A percentile compares a stretch with the other conserved stretches of the same genome.
These are phyloP conservation scores for Actinomortierella wolfii DNA, from an alignment of 371 early-diverging fungal species.

Conservation along the genomic window DNA sequence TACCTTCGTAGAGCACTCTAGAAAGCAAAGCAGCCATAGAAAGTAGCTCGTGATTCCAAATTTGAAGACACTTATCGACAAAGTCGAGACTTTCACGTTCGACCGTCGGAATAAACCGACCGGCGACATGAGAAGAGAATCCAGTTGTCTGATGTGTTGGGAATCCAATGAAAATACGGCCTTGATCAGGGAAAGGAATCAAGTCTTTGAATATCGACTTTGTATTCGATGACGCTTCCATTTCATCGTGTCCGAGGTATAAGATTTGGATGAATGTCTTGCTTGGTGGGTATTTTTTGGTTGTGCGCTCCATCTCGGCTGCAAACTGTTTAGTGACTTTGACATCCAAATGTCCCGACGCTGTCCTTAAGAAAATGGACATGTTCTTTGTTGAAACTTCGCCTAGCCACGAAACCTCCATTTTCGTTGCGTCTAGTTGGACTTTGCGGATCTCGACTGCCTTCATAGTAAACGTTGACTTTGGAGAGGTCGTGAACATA, in stretches of 20 bases:
- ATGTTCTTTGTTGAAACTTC: conserved; percentile 36
- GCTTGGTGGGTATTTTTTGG: conserved; percentile 88
- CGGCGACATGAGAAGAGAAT: conserved; percentile 81
- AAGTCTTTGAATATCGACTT: conserved; percentile 72
- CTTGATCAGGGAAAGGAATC: conserved; percentile 77
- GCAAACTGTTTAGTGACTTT: conserved; percentile 58
- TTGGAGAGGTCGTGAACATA: conserved; percentile 64
- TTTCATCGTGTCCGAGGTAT: conserved; percentile 77
- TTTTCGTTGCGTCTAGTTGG: conserved; percentile 73
- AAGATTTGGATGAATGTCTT: conserved; percentile 73
- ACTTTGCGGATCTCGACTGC: conserved; percentile 64
- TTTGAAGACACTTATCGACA: conserved; percentile 80
- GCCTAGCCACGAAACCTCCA: conserved; percentile 44
- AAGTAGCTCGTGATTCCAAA: conserved; percentile 87
- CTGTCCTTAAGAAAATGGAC: conserved; percentile 77
- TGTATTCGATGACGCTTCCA: conserved; percentile 68
- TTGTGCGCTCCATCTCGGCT: conserved; percentile 87
- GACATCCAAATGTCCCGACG: conserved; percentile 65
- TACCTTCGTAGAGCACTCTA: conserved; percentile 81
- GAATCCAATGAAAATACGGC: conserved; percentile 89
- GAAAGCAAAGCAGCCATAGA: conserved; percentile 74
- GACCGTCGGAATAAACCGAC: conserved; percentile 86
- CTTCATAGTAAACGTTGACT: conserved; percentile 70
- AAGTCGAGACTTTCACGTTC: conserved; percentile 93
- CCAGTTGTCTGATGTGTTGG: conserved; percentile 94